Evolutionary conservation across 768 basidiomycete species (phyloP).

Genomic region (Leccinum boreale): DNA sequence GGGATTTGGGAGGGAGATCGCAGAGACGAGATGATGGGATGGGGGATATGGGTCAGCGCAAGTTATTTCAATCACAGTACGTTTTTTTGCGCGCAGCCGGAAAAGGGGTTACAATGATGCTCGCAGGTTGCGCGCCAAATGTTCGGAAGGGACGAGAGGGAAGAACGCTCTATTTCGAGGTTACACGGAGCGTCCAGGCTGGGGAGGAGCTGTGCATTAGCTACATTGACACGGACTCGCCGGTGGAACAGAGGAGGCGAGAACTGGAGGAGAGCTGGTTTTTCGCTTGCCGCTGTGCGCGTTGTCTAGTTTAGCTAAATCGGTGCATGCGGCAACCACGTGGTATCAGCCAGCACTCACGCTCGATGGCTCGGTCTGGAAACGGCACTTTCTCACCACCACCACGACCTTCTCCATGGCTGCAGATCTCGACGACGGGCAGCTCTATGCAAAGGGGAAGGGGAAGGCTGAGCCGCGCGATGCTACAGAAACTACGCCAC

Average conservation of each 20-base stretch:
- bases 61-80: constrained; percentile 71
- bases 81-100: constrained; percentile 4
- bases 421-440: constrained; percentile 11
- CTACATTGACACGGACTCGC: constrained; percentile 40
- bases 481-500: constrained; percentile 30
- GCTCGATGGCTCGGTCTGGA: neutral
- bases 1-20: constrained; percentile 60
- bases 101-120: neutral
- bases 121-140: constrained; percentile 51
- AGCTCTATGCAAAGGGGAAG: constrained; percentile 24
- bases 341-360: constrained; percentile 7
- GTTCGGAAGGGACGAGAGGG: constrained; percentile 44
- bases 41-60: constrained; percentile 56
- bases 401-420: constrained; percentile 22
- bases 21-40: constrained; percentile 59
- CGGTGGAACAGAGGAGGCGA: constrained; percentile 35
- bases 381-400: neutral
- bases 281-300: constrained; percentile 49
- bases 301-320: constrained; percentile 26
- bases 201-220: constrained; percentile 61
- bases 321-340: constrained; percentile 13
- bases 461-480: constrained; percentile 20
- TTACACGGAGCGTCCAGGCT: constrained; percentile 37
- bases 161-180: constrained; percentile 46
- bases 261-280: constrained; percentile 53